Base-by-base conservation (phyloP, 169 alveolate genomes). In the Plasmodium gaboni region DNA sequence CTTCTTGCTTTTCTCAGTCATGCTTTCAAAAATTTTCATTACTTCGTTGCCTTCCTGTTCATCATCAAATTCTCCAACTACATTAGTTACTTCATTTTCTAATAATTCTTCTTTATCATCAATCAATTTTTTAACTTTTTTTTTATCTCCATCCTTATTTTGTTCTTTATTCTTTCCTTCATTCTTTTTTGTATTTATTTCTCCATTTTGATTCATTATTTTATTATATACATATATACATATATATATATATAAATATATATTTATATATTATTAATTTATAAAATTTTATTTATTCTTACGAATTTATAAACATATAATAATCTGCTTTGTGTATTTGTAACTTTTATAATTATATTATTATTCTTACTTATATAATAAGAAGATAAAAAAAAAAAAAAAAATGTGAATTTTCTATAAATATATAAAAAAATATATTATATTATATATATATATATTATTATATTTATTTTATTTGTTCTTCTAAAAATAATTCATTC, bases 11-110 rank as follows among this genome's bases (percentile, higher is more conserved):
- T 38, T 61, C 70, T 22, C 46, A 38, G 46, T 38, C 9, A 38
- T 5, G 10, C 5, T 38, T 38, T 38, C 46, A 38, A 38, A 38
- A 28, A 1, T 42, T 48, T 59, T 32, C 15, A 42, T 48, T 70
- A 48, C 24, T 28, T 70, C 5, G 44, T 4, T 63, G 42, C 15
- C 15, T 73, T 70, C 55, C 7, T 70, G 7, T 70, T 70, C 63
- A 1, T 38, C 46, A 17, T 51, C 13, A 46, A 46, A 51, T 19
- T 24, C 19, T 7, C 28, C 13, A 22, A 1, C 44, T 24, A 13
- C 4, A 8, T 61, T 22, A 22, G 9, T 22, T 17, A 22, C n/a
- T 0, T 6, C 70, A 7, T 61, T 22, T 17, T 61, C 10, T 17
- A 5, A 38, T 38, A 38, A 38, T 38, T 38, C 44, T 2, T 38